Conservation (phyloP, 129 eudicot species). For the Centaurea solstitialis region DNA sequence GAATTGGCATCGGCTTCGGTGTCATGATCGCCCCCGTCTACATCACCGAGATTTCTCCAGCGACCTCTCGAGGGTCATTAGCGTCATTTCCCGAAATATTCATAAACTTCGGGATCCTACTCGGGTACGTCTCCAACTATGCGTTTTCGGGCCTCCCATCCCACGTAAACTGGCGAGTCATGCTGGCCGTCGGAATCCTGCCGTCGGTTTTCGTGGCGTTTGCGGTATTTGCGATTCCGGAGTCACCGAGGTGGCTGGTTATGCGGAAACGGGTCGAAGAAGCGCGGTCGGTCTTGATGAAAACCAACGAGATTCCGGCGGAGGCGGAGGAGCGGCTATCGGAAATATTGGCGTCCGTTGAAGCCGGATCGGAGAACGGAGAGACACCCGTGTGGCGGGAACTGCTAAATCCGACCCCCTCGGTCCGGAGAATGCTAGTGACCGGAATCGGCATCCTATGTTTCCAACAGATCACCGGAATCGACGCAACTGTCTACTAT, state of each 20-base stretch:
- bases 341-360: constrained; percentile 62
- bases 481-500: constrained; percentile 74
- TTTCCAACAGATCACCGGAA: constrained; percentile 84
- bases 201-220: constrained; percentile 62
- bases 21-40: constrained; percentile 80
- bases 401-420: constrained; percentile 57
- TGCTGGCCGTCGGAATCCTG: constrained; percentile 72
- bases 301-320: constrained; percentile 43
- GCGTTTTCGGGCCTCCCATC: constrained; percentile 60
- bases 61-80: constrained; percentile 62
- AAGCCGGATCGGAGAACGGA: constrained; percentile 39
- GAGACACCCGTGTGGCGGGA: constrained; percentile 63
- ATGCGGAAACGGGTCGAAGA: constrained; percentile 57
- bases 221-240: constrained; percentile 64
- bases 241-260: constrained; percentile 81
- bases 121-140: constrained; percentile 76
- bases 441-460: constrained; percentile 67
- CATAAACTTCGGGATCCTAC: constrained; percentile 67
- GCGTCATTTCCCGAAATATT: constrained; percentile 82
- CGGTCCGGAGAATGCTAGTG: constrained; percentile 59
- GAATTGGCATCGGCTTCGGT: constrained; percentile 80
- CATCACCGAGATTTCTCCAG: constrained; percentile 79
- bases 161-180: constrained; percentile 65
- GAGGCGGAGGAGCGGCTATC: constrained; percentile 67
- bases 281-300: constrained; percentile 53